Evolutionary conservation across 345 rosid species (phyloP).

Genomic region (Leavenworthia alabamica): DNA sequence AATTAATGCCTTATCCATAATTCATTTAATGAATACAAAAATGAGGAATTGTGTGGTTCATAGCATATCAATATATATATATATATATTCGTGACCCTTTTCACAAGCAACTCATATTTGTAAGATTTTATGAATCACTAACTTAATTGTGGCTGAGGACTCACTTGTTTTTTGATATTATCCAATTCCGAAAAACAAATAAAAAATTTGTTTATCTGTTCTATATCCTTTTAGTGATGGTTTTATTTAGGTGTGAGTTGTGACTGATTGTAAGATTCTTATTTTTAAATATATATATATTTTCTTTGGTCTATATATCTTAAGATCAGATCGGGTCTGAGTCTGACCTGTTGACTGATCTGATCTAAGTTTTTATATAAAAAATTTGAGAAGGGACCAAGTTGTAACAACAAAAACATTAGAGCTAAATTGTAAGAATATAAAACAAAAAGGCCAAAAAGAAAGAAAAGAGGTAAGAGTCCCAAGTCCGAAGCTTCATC

Average conservation of each 20-base stretch:
- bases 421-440: not conserved
- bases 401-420: not conserved
- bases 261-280: not conserved
- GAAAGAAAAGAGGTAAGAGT: not conserved
- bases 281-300: not conserved
- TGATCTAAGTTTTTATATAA: not conserved
- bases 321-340: conserved; percentile 1
- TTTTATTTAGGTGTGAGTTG: not conserved
- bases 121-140: conserved; percentile 13
- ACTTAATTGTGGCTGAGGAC: conserved; percentile 8
- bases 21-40: not conserved
- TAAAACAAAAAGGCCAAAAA: not conserved
- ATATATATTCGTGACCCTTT: conserved; percentile 11
- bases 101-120: conserved; percentile 15
- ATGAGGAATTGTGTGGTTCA: conserved; percentile 13
- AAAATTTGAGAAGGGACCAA: not conserved
- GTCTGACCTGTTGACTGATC: not conserved
- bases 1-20: conserved; percentile 17
- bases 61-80: not conserved
- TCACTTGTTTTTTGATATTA: conserved; percentile 1
- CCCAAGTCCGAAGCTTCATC: conserved; percentile 1
- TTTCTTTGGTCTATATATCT: not conserved
- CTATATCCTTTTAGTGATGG: not conserved
- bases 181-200: not conserved
- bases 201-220: not conserved